Evolutionary conservation across 139 green algal genomes (phyloP).

Genomic region (Tetraselmis chui): DNA sequence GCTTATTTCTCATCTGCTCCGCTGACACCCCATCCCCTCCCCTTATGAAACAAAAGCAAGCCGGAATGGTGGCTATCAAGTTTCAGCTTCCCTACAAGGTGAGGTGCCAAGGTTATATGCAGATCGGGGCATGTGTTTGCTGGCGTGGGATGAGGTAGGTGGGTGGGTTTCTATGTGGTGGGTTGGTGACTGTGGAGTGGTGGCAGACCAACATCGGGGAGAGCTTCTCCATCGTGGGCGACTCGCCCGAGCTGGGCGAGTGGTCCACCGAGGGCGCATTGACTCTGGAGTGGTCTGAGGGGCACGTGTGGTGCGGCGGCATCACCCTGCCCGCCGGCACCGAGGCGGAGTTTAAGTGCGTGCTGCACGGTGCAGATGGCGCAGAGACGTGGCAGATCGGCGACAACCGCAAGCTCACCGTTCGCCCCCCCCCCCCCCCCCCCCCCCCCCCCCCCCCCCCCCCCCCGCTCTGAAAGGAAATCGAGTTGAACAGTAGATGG

Average conservation of each 20-base stretch:
- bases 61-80: neutral
- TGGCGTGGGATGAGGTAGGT: no score
- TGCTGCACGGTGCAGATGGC: neutral
- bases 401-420: neutral
- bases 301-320: neutral
- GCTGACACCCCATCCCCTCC: no score
- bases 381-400: neutral
- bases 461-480: no score
- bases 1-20: no score
- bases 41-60: no score
- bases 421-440: no score
- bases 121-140: no score
- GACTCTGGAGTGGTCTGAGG: neutral
- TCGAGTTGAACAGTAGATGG: no score
- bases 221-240: neutral
- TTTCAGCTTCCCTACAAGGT: neutral
- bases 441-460: no score
- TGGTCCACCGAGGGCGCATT: neutral
- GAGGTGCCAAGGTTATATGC: neutral
- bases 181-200: no score
- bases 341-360: neutral
- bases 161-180: no score
- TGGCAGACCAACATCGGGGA: neutral
- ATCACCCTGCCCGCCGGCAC: neutral
- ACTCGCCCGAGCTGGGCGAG: neutral